Base-by-base conservation (phyloP, 1,284 basidiomycete genomes). In the Lentinula novae-zelandiae region DNA sequence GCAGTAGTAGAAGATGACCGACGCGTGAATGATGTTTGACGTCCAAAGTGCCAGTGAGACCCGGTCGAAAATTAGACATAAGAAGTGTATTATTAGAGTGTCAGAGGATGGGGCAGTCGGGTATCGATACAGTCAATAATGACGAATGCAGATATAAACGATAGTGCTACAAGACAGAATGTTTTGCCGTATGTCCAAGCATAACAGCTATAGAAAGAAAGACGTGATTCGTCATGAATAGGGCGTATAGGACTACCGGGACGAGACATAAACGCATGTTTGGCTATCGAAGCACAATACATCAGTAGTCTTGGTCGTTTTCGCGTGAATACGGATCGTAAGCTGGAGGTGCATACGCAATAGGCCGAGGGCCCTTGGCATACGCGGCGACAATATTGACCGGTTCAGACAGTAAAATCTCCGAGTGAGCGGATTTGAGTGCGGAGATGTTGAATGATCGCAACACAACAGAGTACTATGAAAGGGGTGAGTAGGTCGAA, bases 361-460 rank as follows among this genome's bases (percentile, higher is more conserved):
- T 69, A 34, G 75, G 72, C 36, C 76, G 72, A 39, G 76, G 75
- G 10, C 77, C 76, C 64, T 71, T 74, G 3, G 76, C 73, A 61
- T 78, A 72, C 69, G 76, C 73, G 3, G 78, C 80, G 27, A 73
- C 75, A 56, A 82, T 79, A 63, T 79, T 77, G 20, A 81, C 75
- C 34, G 76, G 75, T 66, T 79, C 77, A 27, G 74, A 75, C 36
- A 77, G 64, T 27, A 80, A 67, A 27, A 72, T 66, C 0, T 71
- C 66, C 12, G 69, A 65, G 57, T 75, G 73, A 20, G 74, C 50
- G 64, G 57, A 52, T 53, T 58, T 56, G 56, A 77, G 77, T 40
- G 74, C 73, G 6, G 70, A 65, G 1, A 73, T 70, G 51, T 74
- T 66, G 67, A 81, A 82, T 12, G 79, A 75, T 42, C 72, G 73